Evolutionary conservation across 2,329 filamentous ascomycete species (phyloP).

Genomic region (Beauveria bassiana): DNA sequence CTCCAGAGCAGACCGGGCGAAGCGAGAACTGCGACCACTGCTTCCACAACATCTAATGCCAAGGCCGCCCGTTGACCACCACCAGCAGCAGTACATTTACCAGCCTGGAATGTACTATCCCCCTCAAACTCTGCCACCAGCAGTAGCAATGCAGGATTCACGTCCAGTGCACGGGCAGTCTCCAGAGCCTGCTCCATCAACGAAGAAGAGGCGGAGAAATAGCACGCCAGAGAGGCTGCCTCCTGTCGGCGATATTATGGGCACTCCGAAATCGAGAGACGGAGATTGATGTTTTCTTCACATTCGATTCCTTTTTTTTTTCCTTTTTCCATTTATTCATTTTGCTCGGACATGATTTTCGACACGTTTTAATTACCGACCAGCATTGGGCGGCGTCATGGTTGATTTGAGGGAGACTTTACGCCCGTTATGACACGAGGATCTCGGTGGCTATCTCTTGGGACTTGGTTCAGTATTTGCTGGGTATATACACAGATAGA

Average conservation of each 20-base stretch:
- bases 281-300: neutral
- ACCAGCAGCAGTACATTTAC: neutral
- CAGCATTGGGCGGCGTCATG: conserved; percentile 2
- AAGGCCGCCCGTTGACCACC: conserved; percentile 16
- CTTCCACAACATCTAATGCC: conserved; percentile 27
- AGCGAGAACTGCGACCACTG: conserved; percentile 22
- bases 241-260: conserved; percentile 2
- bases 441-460: neutral
- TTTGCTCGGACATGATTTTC: neutral
- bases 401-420: neutral
- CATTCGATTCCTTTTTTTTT: neutral
- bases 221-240: conserved; percentile 2
- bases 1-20: conserved; percentile 35
- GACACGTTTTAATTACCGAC: neutral
- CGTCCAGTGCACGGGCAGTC: neutral
- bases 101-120: neutral
- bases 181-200: neutral
- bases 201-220: neutral
- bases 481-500: neutral
- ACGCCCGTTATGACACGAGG: neutral
- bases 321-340: neutral
- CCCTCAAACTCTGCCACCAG: neutral
- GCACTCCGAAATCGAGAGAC: neutral
- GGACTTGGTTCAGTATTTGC: neutral
- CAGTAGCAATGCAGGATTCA: neutral